Percentiles rank a stretch among this genome's conserved stretches.
Evolutionary conservation across 75 land plant genomes (phyloP).

Genomic region (Pinus albicaulis): DNA sequence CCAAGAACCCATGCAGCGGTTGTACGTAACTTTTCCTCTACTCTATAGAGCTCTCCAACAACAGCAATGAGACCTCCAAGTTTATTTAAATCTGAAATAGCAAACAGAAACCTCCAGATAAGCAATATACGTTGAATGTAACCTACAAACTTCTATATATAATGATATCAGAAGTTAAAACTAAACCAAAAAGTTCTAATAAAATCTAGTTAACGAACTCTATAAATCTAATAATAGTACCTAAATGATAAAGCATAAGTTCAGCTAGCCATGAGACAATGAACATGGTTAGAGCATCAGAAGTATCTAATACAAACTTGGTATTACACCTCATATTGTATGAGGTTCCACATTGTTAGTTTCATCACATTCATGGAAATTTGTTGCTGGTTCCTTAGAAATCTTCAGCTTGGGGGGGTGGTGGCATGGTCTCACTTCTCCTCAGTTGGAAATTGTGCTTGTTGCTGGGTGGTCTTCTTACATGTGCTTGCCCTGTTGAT

Average conservation of each 20-base stretch:
- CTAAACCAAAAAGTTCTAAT: background rate
- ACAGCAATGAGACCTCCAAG: slow-evolving; percentile 77
- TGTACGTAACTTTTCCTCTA: slow-evolving; percentile 64
- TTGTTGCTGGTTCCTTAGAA: too few relatives aligned
- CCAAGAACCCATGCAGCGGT: slow-evolving; percentile 94
- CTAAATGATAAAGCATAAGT: background rate
- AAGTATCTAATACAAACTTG: background rate
- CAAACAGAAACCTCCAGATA: background rate
- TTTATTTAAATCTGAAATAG: slow-evolving; percentile 79
- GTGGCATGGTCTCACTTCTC: too few relatives aligned
- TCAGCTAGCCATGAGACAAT: background rate
- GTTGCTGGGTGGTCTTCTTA: too few relatives aligned
- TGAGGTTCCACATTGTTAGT: too few relatives aligned
- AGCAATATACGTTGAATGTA: background rate
- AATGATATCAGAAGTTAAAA: background rate
- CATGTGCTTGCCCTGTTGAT: too few relatives aligned
- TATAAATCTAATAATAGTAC: background rate
- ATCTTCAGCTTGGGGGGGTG: too few relatives aligned
- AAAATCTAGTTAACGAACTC: background rate
- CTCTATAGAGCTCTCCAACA: slow-evolving; percentile 59
- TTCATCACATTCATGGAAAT: too few relatives aligned
- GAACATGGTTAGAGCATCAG: background rate
- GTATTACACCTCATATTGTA: background rate
- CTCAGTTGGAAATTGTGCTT: too few relatives aligned
- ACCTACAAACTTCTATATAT: background rate